Percentiles rank a stretch among this genome's conserved stretches.
These are phyloP conservation scores for Paratinospora sagittata DNA, from an alignment of 164 flowering plant species.

Conservation along the genomic window DNA sequence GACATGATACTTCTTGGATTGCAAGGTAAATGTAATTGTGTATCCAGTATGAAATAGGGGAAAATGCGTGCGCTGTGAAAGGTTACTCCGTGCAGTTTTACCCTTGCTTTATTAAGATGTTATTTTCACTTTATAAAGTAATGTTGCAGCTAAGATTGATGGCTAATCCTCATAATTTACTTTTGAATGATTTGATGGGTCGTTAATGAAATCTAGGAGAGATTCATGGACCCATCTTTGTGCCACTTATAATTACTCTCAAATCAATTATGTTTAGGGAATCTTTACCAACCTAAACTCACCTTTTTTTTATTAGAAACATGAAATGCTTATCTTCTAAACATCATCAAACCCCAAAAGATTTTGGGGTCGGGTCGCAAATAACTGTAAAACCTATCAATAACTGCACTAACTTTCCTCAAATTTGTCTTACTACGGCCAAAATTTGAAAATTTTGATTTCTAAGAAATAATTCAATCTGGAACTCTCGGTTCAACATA, in stretches of 20 bases:
- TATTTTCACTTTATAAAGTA: too few species aligned
- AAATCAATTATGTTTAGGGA: neutral
- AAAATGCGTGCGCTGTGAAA: too few species aligned
- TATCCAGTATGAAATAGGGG: too few species aligned
- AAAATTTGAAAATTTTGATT: neutral
- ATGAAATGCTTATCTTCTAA: neutral
- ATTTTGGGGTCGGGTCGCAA: neutral
- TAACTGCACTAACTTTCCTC: neutral
- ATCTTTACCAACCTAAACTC: neutral
- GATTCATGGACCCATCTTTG: constrained; percentile 1
- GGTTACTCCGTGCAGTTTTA: too few species aligned
- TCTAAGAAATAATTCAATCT: too few species aligned
- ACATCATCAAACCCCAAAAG: neutral
- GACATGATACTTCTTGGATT: too few species aligned
- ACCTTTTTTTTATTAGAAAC: neutral
- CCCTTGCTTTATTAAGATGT: too few species aligned
- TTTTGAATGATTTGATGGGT: neutral
- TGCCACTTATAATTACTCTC: neutral
- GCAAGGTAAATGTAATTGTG: too few species aligned
- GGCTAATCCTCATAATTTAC: neutral
- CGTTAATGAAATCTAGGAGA: constrained; percentile 1
- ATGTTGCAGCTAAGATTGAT: neutral
- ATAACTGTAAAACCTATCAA: neutral
- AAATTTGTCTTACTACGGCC: neutral
- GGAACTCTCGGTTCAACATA: too few species aligned